Base-by-base conservation (phyloP, 495 filamentous ascomycete genomes). In the Penicillium paxilli region DNA sequence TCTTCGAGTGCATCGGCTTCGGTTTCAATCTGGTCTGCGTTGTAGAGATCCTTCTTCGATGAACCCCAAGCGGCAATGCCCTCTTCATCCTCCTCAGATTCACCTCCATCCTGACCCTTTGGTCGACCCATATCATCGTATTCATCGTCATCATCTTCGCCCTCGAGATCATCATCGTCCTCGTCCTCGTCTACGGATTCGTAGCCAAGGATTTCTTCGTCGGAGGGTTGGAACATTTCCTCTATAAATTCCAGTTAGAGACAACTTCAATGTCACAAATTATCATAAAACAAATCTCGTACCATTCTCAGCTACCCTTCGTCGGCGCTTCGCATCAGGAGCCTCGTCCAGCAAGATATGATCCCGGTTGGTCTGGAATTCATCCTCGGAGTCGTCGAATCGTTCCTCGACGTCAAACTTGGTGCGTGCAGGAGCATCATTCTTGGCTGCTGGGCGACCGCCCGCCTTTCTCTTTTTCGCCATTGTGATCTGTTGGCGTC, bases 1-100 rank as follows among this genome's bases (percentile, higher is more conserved):
- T 98, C 94, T 59, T 92, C 92, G 51, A 94, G 67, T 1, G 93
- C 92, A 78, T 96, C 93, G 47, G 85, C 85, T 68, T 96, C 93
- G 5, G 90, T 96, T 68, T 95, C 89, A 49, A 94, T 95, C 19
- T 81, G 79, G 62, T 96, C 91, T 28, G 90, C 89, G 75, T 96
- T 80, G 70, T 98, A 98, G 68, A 97, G 93, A 54, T 95, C 91
- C 54, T 87, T 88, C 64, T 83, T 94, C 2, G 90, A 91, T 3
- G 85, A 81, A 32, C 94, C 95, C 90, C 90, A 94, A 62, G 83
- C 94, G 24, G 83, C 83, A 52, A 86, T 82, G n/a, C 85, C 84
- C 5, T 87, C 87, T 54, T 91, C 88, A 10, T 87, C 88, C 14
- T 87, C 86, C 7, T 82, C 67, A 2, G 60, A 60, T 7, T 57